Conservation (phyloP, 2,329 filamentous ascomycete genomes). For the Cladosporium sp. region DNA sequence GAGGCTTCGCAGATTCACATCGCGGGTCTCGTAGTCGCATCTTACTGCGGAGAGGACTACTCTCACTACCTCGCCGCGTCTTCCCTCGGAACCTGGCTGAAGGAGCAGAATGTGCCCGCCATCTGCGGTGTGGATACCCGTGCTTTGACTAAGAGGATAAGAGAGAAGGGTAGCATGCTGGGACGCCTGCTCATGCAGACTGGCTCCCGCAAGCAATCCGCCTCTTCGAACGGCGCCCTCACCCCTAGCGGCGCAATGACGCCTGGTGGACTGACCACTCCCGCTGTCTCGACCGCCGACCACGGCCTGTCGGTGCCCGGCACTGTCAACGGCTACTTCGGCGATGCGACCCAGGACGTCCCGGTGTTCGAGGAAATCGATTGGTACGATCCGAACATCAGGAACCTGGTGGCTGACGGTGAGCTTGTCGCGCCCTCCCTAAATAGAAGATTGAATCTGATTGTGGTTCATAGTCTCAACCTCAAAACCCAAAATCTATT, state of each 20-base stretch:
- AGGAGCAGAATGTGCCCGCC: conserved; percentile 88
- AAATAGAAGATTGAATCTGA: background rate
- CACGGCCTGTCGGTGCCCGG: conserved; percentile 30
- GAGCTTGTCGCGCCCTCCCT: conserved; percentile 36
- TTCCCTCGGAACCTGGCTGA: conserved; percentile 89
- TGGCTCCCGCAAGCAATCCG: conserved; percentile 27
- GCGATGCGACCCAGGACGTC: conserved; percentile 26
- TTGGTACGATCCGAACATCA: conserved; percentile 87
- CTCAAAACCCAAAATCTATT: conserved; percentile 77
- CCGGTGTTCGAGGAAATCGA: conserved; percentile 67
- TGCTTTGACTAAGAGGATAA: conserved; percentile 87
- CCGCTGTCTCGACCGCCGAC: conserved; percentile 29
- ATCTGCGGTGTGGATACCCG: conserved; percentile 94
- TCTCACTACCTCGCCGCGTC: conserved; percentile 90
- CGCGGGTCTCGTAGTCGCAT: conserved; percentile 81
- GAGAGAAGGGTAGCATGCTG: conserved; percentile 92
- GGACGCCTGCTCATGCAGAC: conserved; percentile 79
- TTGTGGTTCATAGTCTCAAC: conserved; percentile 66
- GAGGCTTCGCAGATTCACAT: conserved; percentile 91
- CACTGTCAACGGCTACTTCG: conserved; percentile 28
- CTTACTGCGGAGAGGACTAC: conserved; percentile 90
- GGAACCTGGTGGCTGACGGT: conserved; percentile 94
- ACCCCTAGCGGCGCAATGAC: conserved; percentile 22
- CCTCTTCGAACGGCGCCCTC: conserved; percentile 34
- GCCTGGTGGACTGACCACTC: conserved; percentile 26